A percentile compares a stretch with the other conserved stretches of the same genome.
These are phyloP conservation scores for Jaminaea rosea DNA, from an alignment of 1,284 basidiomycete species.

Conservation along the genomic window DNA sequence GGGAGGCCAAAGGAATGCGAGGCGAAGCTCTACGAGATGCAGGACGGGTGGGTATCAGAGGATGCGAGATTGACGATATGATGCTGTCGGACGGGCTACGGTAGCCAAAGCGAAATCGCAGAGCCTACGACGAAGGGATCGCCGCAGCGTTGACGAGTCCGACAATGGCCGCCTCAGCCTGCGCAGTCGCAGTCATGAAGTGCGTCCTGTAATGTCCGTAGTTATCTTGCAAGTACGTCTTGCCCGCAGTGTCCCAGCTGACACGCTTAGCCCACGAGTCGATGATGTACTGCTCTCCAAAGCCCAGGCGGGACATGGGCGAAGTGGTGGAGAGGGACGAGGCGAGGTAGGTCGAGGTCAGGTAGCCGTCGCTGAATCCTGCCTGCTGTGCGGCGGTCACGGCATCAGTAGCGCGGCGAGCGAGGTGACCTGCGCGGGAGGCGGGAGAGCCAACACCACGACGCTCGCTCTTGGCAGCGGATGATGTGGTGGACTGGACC, in stretches of 20 bases:
- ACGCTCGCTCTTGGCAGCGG: constrained; percentile 1
- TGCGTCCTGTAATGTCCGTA: not conserved
- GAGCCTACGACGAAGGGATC: not conserved
- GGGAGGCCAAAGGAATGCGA: no score
- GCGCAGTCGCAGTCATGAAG: constrained; percentile 5
- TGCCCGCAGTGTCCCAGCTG: not conserved
- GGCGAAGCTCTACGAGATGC: no score
- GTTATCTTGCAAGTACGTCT: not conserved
- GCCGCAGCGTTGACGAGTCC: not conserved
- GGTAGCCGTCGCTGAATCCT: constrained; percentile 61
- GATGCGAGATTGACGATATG: no score
- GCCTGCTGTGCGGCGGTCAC: not conserved
- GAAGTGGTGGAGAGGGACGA: constrained; percentile 43
- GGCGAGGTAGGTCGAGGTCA: constrained; percentile 59
- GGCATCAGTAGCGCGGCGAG: not conserved
- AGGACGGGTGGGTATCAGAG: no score
- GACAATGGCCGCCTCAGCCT: constrained; percentile 4
- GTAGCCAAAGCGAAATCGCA: no score
- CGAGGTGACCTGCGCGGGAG: not conserved
- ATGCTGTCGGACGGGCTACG: no score
- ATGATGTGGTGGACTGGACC: constrained; percentile 3
- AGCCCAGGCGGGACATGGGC: constrained; percentile 57
- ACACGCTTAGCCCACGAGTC: constrained; percentile 47
- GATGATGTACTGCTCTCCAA: constrained; percentile 57
- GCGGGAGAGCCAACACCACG: not conserved